phyloP scores from a whole-genome alignment of 163 green algal species.

The Prototheca cutis region DNA sequence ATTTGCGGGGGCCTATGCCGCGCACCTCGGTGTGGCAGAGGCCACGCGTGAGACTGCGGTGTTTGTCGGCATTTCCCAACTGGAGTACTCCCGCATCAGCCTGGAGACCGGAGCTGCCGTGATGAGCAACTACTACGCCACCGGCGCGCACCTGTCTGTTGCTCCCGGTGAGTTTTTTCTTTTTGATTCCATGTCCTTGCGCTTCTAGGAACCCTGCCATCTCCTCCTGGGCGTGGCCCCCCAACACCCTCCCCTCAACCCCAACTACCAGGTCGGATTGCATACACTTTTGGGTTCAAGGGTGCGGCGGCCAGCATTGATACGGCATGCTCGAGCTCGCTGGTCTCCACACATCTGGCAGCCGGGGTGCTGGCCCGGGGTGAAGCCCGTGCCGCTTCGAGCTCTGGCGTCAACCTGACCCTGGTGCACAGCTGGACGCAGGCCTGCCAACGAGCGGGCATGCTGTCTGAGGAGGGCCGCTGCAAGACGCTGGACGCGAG shows the following conservation, averaged over 20 bases:
- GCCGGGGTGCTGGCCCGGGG: constrained; percentile 25
- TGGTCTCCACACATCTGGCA: constrained; percentile 57
- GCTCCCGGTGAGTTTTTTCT: constrained; percentile 18
- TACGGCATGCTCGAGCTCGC: constrained; percentile 78
- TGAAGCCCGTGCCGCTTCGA: constrained; percentile 26
- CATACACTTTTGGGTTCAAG: constrained; percentile 60
- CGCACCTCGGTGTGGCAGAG: neutral
- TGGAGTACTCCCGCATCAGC: constrained; percentile 48
- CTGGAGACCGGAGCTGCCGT: constrained; percentile 7
- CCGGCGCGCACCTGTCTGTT: constrained; percentile 26
- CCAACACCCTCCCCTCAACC: constrained; percentile 1
- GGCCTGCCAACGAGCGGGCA: constrained; percentile 49
- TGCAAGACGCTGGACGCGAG: constrained; percentile 82
- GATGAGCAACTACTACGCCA: constrained; percentile 22
- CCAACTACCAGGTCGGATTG: constrained; percentile 51
- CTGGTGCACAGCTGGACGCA: constrained; percentile 26
- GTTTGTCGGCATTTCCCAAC: constrained; percentile 44
- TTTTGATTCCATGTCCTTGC: constrained; percentile 10
- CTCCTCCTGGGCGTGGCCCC: no score
- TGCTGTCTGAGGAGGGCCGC: constrained; percentile 70
- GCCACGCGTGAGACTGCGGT: neutral
- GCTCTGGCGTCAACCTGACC: constrained; percentile 50
- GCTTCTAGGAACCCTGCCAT: constrained; percentile 44
- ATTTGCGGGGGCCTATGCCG: constrained; percentile 20
- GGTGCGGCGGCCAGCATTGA: constrained; percentile 66